These are phyloP conservation scores for Ogataea pignaliae DNA, from an alignment of 805 yeast genomes.

Conservation along the genomic window DNA sequence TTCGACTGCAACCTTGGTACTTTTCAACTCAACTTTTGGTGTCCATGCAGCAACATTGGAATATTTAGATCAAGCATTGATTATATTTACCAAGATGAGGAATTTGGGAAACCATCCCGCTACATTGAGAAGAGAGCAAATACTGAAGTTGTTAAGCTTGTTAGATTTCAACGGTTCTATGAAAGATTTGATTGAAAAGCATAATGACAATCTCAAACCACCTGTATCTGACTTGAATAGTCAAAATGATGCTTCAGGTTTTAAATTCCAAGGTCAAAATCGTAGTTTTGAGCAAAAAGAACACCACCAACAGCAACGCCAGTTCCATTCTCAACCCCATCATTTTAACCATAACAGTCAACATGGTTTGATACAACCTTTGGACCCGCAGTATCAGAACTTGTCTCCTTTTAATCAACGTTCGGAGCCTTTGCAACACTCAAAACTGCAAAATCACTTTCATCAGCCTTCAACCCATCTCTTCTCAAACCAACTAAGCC, in stretches of 20 bases:
- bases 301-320: background rate
- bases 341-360: background rate
- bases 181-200: slow-evolving; percentile 51
- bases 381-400: background rate
- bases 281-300: background rate
- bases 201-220: slow-evolving; percentile 42
- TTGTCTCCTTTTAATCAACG: background rate
- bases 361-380: background rate
- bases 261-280: slow-evolving; percentile 4
- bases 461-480: background rate
- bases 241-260: slow-evolving; percentile 11
- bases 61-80: slow-evolving; percentile 69
- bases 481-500: too few relatives aligned
- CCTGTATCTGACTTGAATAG: slow-evolving; percentile 23
- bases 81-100: slow-evolving; percentile 69
- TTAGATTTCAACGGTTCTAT: slow-evolving; percentile 67
- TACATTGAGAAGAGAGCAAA: slow-evolving; percentile 65
- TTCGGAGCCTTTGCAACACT: background rate
- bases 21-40: slow-evolving; percentile 78
- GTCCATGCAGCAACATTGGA: slow-evolving; percentile 70
- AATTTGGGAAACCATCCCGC: slow-evolving; percentile 79
- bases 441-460: background rate
- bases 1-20: slow-evolving; percentile 65
- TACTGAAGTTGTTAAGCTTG: slow-evolving; percentile 58
- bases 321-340: slow-evolving; percentile 1